Percentiles rank a stretch among this genome's conserved stretches.
These are phyloP conservation scores for Friedmanniomyces simplex DNA, from an alignment of 495 filamentous ascomycete species.

Conservation along the genomic window DNA sequence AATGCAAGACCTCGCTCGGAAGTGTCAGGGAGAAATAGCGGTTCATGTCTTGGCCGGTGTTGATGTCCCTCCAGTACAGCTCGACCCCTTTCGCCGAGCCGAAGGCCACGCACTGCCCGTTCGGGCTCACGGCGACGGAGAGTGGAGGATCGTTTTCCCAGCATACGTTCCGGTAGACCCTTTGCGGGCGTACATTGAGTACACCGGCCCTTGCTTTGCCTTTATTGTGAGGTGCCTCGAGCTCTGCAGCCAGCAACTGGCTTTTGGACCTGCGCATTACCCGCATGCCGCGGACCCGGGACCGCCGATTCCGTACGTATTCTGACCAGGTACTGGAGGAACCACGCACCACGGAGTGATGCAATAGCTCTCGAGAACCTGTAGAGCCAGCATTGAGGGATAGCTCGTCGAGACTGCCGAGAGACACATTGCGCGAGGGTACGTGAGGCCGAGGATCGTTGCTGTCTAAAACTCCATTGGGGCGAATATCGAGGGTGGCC, in stretches of 20 bases:
- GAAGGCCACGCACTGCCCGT: conserved; percentile 59
- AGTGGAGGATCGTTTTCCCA: conserved; percentile 55
- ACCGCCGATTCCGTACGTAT: background rate
- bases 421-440: background rate
- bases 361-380: background rate
- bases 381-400: conserved; percentile 3
- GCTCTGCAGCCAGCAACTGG: background rate
- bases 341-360: background rate
- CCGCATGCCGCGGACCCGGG: conserved; percentile 4
- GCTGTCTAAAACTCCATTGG: too few relatives aligned
- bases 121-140: conserved; percentile 59
- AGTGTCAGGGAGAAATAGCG: conserved; percentile 58
- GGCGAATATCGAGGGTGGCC: background rate
- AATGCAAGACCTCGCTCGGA: conserved; percentile 56
- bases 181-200: background rate
- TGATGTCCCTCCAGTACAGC: conserved; percentile 59
- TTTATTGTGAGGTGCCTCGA: background rate
- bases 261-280: background rate
- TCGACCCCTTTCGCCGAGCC: conserved; percentile 59
- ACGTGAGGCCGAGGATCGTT: too few relatives aligned
- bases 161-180: conserved; percentile 49
- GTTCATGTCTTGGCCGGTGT: conserved; percentile 47
- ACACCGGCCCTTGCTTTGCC: background rate
- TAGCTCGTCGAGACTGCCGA: background rate
- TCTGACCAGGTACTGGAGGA: background rate